phyloP scores from a whole-genome alignment of 257 asterid species.

The Phtheirospermum japonicum region DNA sequence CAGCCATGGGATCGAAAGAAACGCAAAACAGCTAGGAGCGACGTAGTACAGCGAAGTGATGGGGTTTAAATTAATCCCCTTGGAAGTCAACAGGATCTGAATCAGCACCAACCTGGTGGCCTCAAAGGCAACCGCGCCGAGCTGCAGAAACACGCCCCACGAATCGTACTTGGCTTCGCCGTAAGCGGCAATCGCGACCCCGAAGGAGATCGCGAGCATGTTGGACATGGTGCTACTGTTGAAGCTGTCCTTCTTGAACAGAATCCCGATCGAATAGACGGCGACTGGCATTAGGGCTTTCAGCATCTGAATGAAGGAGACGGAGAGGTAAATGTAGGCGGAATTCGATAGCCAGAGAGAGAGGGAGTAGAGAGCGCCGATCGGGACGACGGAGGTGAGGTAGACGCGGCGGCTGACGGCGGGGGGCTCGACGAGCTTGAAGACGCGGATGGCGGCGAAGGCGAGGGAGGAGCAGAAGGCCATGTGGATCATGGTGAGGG shows the following conservation, averaged over 20 bases:
- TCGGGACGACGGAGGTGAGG: constrained; percentile 3
- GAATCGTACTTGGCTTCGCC: constrained; percentile 28
- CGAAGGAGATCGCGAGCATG: constrained; percentile 27
- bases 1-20: neutral
- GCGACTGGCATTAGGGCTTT: constrained; percentile 34
- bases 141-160: constrained; percentile 23
- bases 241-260: constrained; percentile 27
- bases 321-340: constrained; percentile 17
- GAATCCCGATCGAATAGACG: constrained; percentile 28
- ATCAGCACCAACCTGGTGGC: constrained; percentile 9
- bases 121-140: constrained; percentile 3
- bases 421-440: constrained; percentile 13
- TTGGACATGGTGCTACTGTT: constrained; percentile 28
- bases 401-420: constrained; percentile 12
- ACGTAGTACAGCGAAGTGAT: constrained; percentile 2
- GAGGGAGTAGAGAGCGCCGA: constrained; percentile 8
- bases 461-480: constrained; percentile 5
- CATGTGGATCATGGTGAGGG: constrained; percentile 13
- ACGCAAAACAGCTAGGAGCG: neutral
- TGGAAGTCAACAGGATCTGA: neutral
- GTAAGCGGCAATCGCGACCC: constrained; percentile 20
- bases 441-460: constrained; percentile 8
- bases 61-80: neutral
- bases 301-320: constrained; percentile 32
- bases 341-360: constrained; percentile 6